Percentiles rank a stretch among this genome's conserved stretches.
Conservation (phyloP, 2,329 filamentous ascomycete genomes). For the Pezicula neosporulosa region DNA sequence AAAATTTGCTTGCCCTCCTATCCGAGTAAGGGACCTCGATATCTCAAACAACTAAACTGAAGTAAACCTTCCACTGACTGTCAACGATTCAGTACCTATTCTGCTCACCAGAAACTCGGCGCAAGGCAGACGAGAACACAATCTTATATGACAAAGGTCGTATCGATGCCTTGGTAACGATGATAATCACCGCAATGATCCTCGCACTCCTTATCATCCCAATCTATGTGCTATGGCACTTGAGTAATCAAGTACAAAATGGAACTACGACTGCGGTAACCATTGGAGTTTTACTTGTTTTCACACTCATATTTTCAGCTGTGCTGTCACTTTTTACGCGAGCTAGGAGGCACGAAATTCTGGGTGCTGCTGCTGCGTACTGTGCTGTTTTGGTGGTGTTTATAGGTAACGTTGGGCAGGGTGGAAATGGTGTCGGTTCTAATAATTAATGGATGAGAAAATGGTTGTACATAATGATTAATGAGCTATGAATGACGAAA, state of each 20-base stretch:
- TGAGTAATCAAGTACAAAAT: slow-evolving; percentile 3
- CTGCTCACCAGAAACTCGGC: slow-evolving; percentile 6
- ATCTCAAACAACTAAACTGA: not conserved
- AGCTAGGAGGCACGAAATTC: slow-evolving; percentile 3
- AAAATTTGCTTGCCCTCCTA: slow-evolving; percentile 6
- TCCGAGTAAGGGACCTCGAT: slow-evolving; percentile 5
- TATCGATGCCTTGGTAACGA: slow-evolving; percentile 6
- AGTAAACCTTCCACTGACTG: not conserved
- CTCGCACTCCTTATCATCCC: slow-evolving; percentile 14
- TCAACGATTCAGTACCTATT: slow-evolving; percentile 4
- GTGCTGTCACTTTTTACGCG: not conserved
- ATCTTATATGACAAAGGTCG: slow-evolving; percentile 7
- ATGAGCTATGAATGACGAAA: not conserved
- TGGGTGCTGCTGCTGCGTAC: slow-evolving; percentile 4
- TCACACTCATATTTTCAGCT: slow-evolving; percentile 2
- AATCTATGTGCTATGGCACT: slow-evolving; percentile 11
- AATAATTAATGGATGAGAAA: not conserved
- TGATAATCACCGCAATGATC: slow-evolving; percentile 6
- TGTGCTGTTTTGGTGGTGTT: slow-evolving; percentile 6
- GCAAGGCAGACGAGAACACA: not conserved
- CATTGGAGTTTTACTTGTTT: slow-evolving; percentile 16
- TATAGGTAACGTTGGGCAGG: not conserved
- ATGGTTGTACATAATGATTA: not conserved
- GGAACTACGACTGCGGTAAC: slow-evolving; percentile 6
- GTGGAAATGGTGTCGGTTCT: not conserved